Evolutionary conservation across 2,329 filamentous ascomycete genomes (phyloP), one percentile per base, ranked within the genome.

Genomic region (Nothopassalora personata): DNA sequence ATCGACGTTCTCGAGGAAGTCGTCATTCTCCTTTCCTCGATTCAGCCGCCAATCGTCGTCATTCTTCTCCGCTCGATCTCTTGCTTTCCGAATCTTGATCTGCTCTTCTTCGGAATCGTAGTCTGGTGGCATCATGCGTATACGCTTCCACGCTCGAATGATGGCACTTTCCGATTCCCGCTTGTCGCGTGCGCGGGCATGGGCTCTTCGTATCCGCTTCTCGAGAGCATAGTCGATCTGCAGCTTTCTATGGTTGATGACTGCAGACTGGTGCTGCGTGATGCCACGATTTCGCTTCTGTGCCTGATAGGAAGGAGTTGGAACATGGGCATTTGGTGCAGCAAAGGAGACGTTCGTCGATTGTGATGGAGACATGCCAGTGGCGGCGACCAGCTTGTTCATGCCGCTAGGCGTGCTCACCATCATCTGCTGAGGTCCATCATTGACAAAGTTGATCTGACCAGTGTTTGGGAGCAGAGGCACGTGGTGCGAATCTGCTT

Each of bases 171-270:
- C 85, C 56, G 80, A 77, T 19, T 83, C 82, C 4, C 89, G 83
- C 18, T 76, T 69, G 66, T 85, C 86, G 50, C 85, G 83, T 11
- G 85, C 82, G 57, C 79, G 79, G 69, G 86, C 83, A 68, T 91
- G 87, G 54, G 84, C 79, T 63, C 80, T 81, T 52, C 87, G 84
- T 34, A 93, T 77, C 31, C 87, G 86, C n/a, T 86, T 84, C 65
- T 90, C 87, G 15, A 94, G 82, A 54, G 91, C 89, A 67, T 91
- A 87, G 68, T 91, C 87, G n/a, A 93, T 89, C 5, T 89, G 85
- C 68, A 90, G 85, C 61, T 85, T 88, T 18, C 90, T 81, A 72
- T 92, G 91, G 57, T 86, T 83, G 72, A 91, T 89, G 1, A 94
- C 88, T 0, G 89, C 89, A 43, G 91, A 78, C 73, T 94, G 90